A percentile compares a stretch with the other conserved stretches of the same genome.
Conservation (phyloP, 805 yeast species). For the Hanseniaspora lindneri region DNA sequence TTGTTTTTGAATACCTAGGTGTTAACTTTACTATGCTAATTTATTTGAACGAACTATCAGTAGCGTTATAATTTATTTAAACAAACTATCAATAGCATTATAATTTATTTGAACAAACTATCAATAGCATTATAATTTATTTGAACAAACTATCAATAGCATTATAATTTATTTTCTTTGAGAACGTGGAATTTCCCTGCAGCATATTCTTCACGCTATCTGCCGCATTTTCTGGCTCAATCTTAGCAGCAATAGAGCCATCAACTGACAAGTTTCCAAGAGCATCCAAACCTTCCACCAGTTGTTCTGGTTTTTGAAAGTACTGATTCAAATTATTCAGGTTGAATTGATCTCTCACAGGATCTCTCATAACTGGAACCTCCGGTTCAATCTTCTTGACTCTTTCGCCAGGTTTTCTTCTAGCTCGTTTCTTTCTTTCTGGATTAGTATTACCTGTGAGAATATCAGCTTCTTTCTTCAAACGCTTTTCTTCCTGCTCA, state of each 20-base stretch:
- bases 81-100: no score
- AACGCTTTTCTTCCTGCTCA: constrained; percentile 72
- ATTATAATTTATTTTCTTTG: constrained; percentile 82
- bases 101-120: no score
- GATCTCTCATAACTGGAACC: constrained; percentile 16
- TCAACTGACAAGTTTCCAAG: constrained; percentile 4
- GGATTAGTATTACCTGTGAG: constrained; percentile 63
- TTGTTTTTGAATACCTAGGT: no score
- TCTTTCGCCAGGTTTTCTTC: constrained; percentile 23
- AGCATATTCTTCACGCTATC: constrained; percentile 71
- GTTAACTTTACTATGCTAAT: no score
- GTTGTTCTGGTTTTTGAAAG: not conserved
- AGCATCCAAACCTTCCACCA: constrained; percentile 24
- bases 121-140: no score
- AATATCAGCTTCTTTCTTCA: constrained; percentile 77
- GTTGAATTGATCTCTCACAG: constrained; percentile 17
- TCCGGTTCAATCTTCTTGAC: constrained; percentile 20
- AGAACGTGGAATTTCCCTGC: constrained; percentile 52
- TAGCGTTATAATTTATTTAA: no score
- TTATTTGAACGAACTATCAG: no score
- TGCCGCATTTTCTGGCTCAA: constrained; percentile 50
- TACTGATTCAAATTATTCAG: constrained; percentile 21
- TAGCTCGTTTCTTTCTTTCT: constrained; percentile 37
- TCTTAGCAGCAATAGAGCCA: not conserved
- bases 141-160: constrained; percentile 50